Evolutionary conservation across 306 rosid species (phyloP).

Genomic region (Acacia melanoxylon): DNA sequence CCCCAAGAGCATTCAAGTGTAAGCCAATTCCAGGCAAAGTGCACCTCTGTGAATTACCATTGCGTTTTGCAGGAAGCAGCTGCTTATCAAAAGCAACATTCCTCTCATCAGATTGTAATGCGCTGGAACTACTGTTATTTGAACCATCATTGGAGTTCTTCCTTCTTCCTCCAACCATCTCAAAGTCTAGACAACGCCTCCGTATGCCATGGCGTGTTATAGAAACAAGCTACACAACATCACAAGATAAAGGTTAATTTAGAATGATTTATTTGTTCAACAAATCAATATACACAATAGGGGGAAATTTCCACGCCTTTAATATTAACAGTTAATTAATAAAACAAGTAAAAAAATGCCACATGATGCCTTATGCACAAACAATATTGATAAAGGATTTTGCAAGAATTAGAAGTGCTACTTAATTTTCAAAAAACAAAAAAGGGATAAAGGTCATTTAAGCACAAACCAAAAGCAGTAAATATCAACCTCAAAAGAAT

Average conservation of each 20-base stretch:
- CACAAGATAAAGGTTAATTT: slow-evolving; percentile 20
- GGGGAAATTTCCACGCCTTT: background rate
- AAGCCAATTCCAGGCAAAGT: slow-evolving; percentile 79
- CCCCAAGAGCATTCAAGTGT: slow-evolving; percentile 80
- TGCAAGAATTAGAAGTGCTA: slow-evolving; percentile 13
- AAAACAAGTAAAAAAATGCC: background rate
- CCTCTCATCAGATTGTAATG: slow-evolving; percentile 51
- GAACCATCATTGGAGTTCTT: slow-evolving; percentile 50
- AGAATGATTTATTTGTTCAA: slow-evolving; percentile 4
- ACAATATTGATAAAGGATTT: background rate
- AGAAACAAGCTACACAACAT: slow-evolving; percentile 51
- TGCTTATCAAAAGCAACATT: slow-evolving; percentile 45
- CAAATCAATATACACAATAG: background rate
- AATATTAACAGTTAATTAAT: background rate
- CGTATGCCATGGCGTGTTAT: slow-evolving; percentile 66
- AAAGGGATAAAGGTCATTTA: background rate
- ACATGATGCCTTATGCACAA: background rate
- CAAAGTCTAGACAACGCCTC: slow-evolving; percentile 89
- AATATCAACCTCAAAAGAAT: slow-evolving; percentile 6
- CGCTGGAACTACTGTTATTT: slow-evolving; percentile 45
- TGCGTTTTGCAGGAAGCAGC: slow-evolving; percentile 41
- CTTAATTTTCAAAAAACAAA: background rate
- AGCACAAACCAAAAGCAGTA: background rate
- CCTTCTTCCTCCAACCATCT: slow-evolving; percentile 55
- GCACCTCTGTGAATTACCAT: slow-evolving; percentile 49